These are phyloP conservation scores for Paecilomyces sp. DNA, from an alignment of 2,329 filamentous ascomycete genomes.

Conservation along the genomic window DNA sequence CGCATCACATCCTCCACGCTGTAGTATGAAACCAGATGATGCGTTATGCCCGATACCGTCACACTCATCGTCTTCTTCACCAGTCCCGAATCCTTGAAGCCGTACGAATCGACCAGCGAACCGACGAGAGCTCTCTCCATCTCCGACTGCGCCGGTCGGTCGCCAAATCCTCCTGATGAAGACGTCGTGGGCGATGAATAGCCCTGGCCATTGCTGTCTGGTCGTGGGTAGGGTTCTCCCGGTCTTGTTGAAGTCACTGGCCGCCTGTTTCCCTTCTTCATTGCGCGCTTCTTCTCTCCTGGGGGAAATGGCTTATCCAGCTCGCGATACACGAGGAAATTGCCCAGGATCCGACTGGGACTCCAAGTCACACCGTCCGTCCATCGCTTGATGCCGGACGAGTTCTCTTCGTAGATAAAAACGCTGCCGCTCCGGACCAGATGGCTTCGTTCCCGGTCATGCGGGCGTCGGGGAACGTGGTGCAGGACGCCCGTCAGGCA, in stretches of 20 bases:
- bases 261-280: constrained; percentile 57
- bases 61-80: constrained; percentile 93
- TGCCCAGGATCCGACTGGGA: constrained; percentile 75
- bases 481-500: constrained; percentile 63
- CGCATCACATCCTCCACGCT: constrained; percentile 68
- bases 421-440: constrained; percentile 79
- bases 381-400: constrained; percentile 89
- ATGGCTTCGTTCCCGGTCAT: constrained; percentile 70
- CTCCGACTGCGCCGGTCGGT: constrained; percentile 36
- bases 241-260: constrained; percentile 37
- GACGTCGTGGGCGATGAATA: constrained; percentile 35
- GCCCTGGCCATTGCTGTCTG: constrained; percentile 28
- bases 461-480: constrained; percentile 75
- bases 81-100: constrained; percentile 73
- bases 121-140: constrained; percentile 61
- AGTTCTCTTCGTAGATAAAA: constrained; percentile 87
- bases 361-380: constrained; percentile 90
- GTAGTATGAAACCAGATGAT: constrained; percentile 88
- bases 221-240: constrained; percentile 46
- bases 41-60: constrained; percentile 63
- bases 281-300: constrained; percentile 77
- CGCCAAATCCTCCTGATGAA: constrained; percentile 23
- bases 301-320: constrained; percentile 70
- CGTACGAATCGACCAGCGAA: constrained; percentile 81
- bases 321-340: constrained; percentile 81